These are phyloP conservation scores for Populus hybrid DNA, from an alignment of 441 rosid species.

Conservation along the genomic window DNA sequence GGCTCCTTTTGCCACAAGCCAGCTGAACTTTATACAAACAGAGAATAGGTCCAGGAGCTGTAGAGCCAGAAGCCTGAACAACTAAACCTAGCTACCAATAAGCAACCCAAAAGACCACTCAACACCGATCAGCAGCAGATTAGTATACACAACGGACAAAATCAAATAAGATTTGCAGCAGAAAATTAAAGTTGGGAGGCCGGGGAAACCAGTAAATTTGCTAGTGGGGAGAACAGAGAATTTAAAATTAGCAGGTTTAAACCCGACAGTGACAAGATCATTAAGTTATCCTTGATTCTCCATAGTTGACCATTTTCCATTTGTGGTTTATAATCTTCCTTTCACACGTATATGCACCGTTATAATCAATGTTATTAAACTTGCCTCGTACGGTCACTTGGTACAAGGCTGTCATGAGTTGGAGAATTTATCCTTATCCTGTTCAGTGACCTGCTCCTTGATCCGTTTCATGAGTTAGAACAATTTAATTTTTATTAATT, in stretches of 20 bases:
- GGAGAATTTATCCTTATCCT: too few species aligned
- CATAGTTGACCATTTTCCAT: not conserved
- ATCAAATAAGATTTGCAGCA: not conserved
- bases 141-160: not conserved
- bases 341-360: not conserved
- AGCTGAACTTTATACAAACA: not conserved
- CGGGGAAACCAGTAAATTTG: not conserved
- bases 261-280: not conserved
- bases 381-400: too few species aligned
- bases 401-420: too few species aligned
- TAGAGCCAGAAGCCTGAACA: not conserved
- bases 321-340: not conserved
- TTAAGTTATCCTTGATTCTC: too few species aligned
- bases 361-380: not conserved
- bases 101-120: too few species aligned
- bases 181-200: not conserved
- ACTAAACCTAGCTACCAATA: not conserved
- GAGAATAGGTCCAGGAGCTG: not conserved
- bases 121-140: too few species aligned
- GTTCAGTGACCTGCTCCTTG: too few species aligned
- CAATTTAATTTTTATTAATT: too few species aligned
- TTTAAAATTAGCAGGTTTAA: not conserved
- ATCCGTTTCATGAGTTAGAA: too few species aligned
- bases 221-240: not conserved
- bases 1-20: not conserved